Evolutionary conservation across 345 rosid genomes (phyloP).

Genomic region (Acer saccharum): DNA sequence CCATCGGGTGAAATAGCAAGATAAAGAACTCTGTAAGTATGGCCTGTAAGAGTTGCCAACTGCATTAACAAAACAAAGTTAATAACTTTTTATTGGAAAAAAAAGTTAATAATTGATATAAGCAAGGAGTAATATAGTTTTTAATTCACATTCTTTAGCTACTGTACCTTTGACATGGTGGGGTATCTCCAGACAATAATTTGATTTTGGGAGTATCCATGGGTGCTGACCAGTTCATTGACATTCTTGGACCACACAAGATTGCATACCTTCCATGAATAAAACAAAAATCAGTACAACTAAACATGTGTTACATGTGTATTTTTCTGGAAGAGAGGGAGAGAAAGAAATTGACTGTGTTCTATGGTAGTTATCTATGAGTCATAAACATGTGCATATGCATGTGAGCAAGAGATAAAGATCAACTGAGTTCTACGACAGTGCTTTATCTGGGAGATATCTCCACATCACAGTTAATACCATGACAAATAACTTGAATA

Average conservation of each 20-base stretch:
- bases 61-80: conserved; percentile 35
- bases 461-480: neutral
- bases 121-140: neutral
- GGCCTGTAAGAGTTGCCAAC: conserved; percentile 98
- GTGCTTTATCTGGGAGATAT: neutral
- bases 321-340: neutral
- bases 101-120: conserved; percentile 2
- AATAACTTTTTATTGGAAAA: neutral
- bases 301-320: neutral
- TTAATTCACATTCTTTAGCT: neutral
- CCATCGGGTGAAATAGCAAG: conserved; percentile 99
- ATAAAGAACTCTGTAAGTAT: conserved; percentile 89
- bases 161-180: conserved; percentile 87
- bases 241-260: conserved; percentile 98
- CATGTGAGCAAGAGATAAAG: neutral
- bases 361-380: neutral
- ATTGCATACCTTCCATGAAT: conserved; percentile 75
- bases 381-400: neutral
- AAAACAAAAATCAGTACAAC: conserved; percentile 11
- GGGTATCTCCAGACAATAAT: conserved; percentile 98
- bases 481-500: neutral
- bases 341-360: neutral
- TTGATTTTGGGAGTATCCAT: conserved; percentile 99
- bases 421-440: neutral
- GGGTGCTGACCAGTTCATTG: conserved; percentile 98